Evolutionary conservation across 257 asterid genomes (phyloP), one percentile per base, ranked within the genome.

Genomic region (Nicotiana undulata): DNA sequence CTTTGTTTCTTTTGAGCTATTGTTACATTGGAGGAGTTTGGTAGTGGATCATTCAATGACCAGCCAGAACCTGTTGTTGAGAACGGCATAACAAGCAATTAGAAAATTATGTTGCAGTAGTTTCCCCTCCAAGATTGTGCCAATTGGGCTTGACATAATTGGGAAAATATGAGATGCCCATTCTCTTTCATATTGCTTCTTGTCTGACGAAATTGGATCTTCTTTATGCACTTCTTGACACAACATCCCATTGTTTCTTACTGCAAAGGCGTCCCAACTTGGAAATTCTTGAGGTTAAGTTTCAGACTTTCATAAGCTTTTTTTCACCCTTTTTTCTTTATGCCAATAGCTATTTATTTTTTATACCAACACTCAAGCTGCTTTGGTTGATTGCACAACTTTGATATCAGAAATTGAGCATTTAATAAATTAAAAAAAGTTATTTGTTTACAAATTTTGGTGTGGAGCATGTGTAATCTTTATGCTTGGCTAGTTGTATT

Each of bases 191-290:
- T 20, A 82, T 94, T 82, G 90, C 95, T 60, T 84, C 91, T 61
- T 86, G 85, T 63, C 90, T 94, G 72, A 92, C 63, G 79, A 94
- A 89, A 82, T 59, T 94, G 93, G 98, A 94, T 81, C 97, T 90
- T 86, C 93, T 92, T 3, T 94, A 89, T 82, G 97, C 97, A 79
- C 76, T 92, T 83, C 96, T 94, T 75, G 94, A 94, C 83, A 94
- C 98, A 24, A 95, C 92, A 87, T 92, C 91, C 80, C 96, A 94
- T 79, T 92, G 95, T 84, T 82, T 76, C 80, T 83, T 94, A 63
- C 84, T 94, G 80, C 88, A 75, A 52, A 91, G 79, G 83, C 92
- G 98, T 78, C 92, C 94, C 56, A 94, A 92, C 89, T 85, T 94
- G 92, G 96, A 92, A 85, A 7, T 87, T 81, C 96, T 94, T 31